These are phyloP conservation scores for Nitzschia sp. DNA, from an alignment of 108 stramenopile genomes.

Conservation along the genomic window DNA sequence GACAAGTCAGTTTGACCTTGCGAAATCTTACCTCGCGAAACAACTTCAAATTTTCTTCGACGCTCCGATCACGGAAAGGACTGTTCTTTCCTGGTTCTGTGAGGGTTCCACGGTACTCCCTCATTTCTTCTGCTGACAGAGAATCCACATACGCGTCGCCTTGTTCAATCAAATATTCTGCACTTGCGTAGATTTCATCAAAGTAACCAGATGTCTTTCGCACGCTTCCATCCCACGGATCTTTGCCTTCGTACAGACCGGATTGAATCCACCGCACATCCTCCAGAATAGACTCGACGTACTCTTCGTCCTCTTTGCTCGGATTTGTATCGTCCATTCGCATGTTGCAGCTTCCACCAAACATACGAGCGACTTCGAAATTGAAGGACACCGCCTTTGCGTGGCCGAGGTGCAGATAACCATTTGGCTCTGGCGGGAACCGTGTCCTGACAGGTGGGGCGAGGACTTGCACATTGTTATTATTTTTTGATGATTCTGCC, in stretches of 20 bases:
- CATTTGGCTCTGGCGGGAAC: slow-evolving; percentile 99
- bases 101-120: slow-evolving; percentile 85
- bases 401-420: slow-evolving; percentile 99
- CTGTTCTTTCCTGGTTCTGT: slow-evolving; percentile 84
- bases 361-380: slow-evolving; percentile 85
- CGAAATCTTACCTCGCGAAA: slow-evolving; percentile 64
- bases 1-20: neutral
- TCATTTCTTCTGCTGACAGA: slow-evolving; percentile 83
- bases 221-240: slow-evolving; percentile 75
- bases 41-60: slow-evolving; percentile 77
- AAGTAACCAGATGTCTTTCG: slow-evolving; percentile 87
- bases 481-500: neutral
- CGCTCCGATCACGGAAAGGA: slow-evolving; percentile 65
- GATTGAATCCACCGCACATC: slow-evolving; percentile 88
- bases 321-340: slow-evolving; percentile 94
- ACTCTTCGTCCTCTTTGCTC: slow-evolving; percentile 83
- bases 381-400: slow-evolving; percentile 90
- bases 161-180: slow-evolving; percentile 66
- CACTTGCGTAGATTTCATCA: slow-evolving; percentile 80
- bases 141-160: slow-evolving; percentile 90
- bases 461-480: slow-evolving; percentile 5
- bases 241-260: slow-evolving; percentile 33
- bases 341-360: slow-evolving; percentile 84
- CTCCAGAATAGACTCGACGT: slow-evolving; percentile 83
- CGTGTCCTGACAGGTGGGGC: slow-evolving; percentile 74